phyloP scores from a whole-genome alignment of 345 rosid genomes.

The Murraya paniculata region DNA sequence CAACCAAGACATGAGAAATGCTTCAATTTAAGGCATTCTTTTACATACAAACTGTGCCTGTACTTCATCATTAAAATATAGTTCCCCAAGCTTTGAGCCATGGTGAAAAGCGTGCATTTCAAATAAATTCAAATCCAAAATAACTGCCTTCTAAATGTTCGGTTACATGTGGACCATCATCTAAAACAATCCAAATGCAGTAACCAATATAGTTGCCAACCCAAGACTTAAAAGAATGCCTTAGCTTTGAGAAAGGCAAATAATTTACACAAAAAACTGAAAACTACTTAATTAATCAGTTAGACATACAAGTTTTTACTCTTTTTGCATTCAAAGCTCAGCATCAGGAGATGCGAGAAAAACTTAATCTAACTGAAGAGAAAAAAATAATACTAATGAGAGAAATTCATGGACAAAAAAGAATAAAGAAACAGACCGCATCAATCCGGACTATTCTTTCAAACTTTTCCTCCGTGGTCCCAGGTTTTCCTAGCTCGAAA shows the following conservation, averaged over 20 bases:
- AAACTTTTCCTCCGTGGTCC: constrained; percentile 46
- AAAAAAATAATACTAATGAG: not conserved
- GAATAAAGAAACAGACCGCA: constrained; percentile 51
- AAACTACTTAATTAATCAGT: not conserved
- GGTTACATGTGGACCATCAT: not conserved
- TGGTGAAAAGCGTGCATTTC: not conserved
- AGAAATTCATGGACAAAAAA: constrained; percentile 8
- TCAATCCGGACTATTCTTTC: constrained; percentile 80
- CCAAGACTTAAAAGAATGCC: not conserved
- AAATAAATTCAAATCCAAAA: not conserved
- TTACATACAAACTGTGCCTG: not conserved
- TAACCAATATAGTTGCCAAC: not conserved
- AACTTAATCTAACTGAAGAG: not conserved
- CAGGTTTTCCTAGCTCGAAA: constrained; percentile 47
- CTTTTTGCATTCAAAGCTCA: not conserved
- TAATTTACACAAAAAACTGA: not conserved
- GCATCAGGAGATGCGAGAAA: not conserved
- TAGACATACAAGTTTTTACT: not conserved
- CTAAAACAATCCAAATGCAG: constrained; percentile 4
- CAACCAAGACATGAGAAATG: not conserved
- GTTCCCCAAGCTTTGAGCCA: not conserved
- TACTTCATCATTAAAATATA: not conserved
- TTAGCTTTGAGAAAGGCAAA: not conserved
- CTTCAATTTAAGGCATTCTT: not conserved
- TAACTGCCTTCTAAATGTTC: not conserved